Evolutionary conservation across 345 rosid species (phyloP).

Genomic region (Gossypium rotundifolium): DNA sequence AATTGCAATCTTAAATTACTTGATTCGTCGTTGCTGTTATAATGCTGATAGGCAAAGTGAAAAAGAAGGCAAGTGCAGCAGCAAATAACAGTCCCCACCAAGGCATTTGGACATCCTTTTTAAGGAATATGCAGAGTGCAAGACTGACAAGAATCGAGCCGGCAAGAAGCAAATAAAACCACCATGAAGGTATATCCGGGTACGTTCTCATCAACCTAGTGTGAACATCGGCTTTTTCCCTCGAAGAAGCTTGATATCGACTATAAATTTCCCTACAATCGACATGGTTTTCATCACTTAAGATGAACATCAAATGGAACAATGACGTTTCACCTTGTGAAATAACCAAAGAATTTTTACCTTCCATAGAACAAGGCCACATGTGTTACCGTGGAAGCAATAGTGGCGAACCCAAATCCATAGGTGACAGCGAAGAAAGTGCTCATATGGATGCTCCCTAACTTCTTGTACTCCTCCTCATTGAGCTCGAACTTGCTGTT

Average conservation of each 20-base stretch:
- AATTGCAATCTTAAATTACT: constrained; percentile 16
- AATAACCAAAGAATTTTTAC: constrained; percentile 12
- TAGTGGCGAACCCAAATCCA: constrained; percentile 43
- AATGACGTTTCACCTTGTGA: neutral
- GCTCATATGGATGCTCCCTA: constrained; percentile 36
- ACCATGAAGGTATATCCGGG: constrained; percentile 39
- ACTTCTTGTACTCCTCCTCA: constrained; percentile 14
- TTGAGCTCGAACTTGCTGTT: constrained; percentile 31
- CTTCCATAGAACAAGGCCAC: constrained; percentile 43
- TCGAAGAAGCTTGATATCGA: constrained; percentile 24
- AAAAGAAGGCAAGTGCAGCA: constrained; percentile 33
- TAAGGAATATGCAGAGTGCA: constrained; percentile 27
- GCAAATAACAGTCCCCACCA: constrained; percentile 49
- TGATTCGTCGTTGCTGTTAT: constrained; percentile 48
- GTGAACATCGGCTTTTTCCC: constrained; percentile 34
- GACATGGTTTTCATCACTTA: neutral
- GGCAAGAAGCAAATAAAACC: constrained; percentile 34
- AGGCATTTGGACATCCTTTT: constrained; percentile 41
- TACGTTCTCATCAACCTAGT: constrained; percentile 35
- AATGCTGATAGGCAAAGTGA: constrained; percentile 44
- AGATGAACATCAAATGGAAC: neutral
- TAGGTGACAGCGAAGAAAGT: constrained; percentile 38
- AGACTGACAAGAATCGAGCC: constrained; percentile 24
- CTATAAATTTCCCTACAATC: constrained; percentile 34
- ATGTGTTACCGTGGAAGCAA: constrained; percentile 40